Evolutionary conservation across 495 filamentous ascomycete genomes (phyloP).

Genomic region (Neurospora intermedia): DNA sequence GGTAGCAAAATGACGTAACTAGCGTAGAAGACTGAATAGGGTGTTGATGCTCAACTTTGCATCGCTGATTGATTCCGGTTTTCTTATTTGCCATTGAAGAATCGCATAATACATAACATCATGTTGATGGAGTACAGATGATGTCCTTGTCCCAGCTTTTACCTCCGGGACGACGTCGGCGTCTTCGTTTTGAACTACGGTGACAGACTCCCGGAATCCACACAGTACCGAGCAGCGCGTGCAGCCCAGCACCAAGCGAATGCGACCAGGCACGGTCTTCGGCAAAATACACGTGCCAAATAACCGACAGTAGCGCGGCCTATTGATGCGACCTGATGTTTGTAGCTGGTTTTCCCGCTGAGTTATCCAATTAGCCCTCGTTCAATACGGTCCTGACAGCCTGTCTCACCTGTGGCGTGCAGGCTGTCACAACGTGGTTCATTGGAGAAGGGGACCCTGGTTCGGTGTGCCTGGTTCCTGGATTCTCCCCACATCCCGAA

Average conservation of each 20-base stretch:
- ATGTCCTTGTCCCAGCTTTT: neutral
- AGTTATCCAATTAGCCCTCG: neutral
- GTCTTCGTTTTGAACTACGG: neutral
- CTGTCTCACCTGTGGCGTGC: neutral
- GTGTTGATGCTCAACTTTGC: no score
- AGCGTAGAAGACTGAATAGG: neutral
- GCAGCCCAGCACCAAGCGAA: neutral
- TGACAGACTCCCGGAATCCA: neutral
- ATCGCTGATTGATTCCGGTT: neutral
- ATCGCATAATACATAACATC: neutral
- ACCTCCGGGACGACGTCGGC: neutral
- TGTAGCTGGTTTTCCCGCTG: neutral
- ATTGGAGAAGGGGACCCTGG: neutral
- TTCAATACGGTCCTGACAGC: neutral
- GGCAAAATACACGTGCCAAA: neutral
- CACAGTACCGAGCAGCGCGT: neutral
- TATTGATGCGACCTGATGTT: neutral
- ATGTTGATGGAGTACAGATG: neutral
- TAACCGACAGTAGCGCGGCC: neutral
- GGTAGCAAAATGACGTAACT: neutral
- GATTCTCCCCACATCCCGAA: neutral
- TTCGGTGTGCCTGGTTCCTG: neutral
- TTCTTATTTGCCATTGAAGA: no score
- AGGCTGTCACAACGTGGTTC: neutral
- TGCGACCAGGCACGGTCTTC: neutral